Conservation (phyloP, 495 filamentous ascomycete species). For the Sordaria brevicollis region DNA sequence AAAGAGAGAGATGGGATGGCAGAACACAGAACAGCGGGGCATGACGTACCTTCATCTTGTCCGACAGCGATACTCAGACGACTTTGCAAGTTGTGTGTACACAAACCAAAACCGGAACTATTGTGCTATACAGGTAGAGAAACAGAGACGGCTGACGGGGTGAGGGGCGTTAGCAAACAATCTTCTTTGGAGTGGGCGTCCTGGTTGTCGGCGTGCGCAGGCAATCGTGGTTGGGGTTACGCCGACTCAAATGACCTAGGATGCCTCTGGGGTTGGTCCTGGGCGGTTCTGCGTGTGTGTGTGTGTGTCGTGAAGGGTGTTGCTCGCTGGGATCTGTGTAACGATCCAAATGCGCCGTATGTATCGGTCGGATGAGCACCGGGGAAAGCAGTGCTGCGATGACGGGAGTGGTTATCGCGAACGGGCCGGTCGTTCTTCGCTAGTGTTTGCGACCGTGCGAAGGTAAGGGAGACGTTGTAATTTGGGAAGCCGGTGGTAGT, state of each 20-base stretch:
- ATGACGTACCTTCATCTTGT: constrained; percentile 43
- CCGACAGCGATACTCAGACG: constrained; percentile 11
- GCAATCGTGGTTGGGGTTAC: constrained; percentile 16
- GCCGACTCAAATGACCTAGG: constrained; percentile 8
- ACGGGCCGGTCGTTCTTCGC: background rate
- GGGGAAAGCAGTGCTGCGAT: background rate
- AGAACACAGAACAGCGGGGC: constrained; percentile 11
- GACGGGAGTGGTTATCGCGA: background rate
- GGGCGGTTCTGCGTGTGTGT: background rate
- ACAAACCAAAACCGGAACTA: background rate
- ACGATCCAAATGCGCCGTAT: constrained; percentile 13
- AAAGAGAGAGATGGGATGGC: constrained; percentile 10
- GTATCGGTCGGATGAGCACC: constrained; percentile 1
- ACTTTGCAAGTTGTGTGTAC: constrained; percentile 1
- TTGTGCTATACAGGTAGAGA: constrained; percentile 1
- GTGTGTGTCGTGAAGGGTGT: background rate
- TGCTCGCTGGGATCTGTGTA: constrained; percentile 17
- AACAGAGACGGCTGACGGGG: background rate
- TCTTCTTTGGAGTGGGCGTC: background rate
- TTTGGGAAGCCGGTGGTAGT: background rate
- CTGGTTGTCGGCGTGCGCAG: constrained; percentile 11
- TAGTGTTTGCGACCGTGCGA: constrained; percentile 1
- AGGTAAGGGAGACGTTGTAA: background rate
- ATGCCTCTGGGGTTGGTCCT: constrained; percentile 13
- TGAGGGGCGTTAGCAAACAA: constrained; percentile 9